These are phyloP conservation scores for Stenocarpella maydis DNA, from an alignment of 2,329 filamentous ascomycete species.

Conservation along the genomic window DNA sequence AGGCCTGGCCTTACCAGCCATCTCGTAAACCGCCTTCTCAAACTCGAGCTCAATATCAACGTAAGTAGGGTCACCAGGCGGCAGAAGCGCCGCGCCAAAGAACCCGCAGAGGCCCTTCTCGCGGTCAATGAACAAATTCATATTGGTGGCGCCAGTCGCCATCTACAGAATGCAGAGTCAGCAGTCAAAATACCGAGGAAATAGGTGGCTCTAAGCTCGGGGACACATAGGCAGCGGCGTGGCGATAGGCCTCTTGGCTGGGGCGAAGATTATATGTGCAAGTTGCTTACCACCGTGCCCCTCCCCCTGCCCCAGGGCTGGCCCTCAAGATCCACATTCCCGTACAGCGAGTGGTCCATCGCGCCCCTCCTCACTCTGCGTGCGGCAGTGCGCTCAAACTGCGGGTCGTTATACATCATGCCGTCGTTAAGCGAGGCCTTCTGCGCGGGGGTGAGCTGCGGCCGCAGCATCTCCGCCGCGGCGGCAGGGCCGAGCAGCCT, in stretches of 20 bases:
- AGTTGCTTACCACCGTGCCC: slow-evolving; percentile 43
- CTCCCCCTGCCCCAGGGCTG: slow-evolving; percentile 53
- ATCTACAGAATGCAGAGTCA: slow-evolving; percentile 32
- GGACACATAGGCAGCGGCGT: no score
- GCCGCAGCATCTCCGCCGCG: slow-evolving; percentile 55
- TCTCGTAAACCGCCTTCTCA: slow-evolving; percentile 29
- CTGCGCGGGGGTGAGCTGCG: slow-evolving; percentile 49
- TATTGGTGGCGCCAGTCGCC: slow-evolving; percentile 56
- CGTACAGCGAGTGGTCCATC: slow-evolving; percentile 51
- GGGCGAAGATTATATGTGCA: no score
- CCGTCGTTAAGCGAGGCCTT: slow-evolving; percentile 41
- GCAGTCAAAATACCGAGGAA: no score
- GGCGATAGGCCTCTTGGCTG: no score
- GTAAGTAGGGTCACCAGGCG: slow-evolving; percentile 28
- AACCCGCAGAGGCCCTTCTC: slow-evolving; percentile 55
- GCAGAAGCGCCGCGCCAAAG: slow-evolving; percentile 29
- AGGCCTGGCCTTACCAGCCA: slow-evolving; percentile 13
- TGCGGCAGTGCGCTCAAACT: slow-evolving; percentile 43
- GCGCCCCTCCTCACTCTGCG: slow-evolving; percentile 38
- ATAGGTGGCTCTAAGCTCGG: no score
- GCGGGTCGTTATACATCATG: slow-evolving; percentile 44
- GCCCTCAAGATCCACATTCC: slow-evolving; percentile 50
- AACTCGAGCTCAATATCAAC: slow-evolving; percentile 26
- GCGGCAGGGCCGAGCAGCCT: slow-evolving; percentile 54
- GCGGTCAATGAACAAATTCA: slow-evolving; percentile 59